Base-by-base conservation (phyloP, 768 basidiomycete species). In the Tephrocybe sp. region DNA sequence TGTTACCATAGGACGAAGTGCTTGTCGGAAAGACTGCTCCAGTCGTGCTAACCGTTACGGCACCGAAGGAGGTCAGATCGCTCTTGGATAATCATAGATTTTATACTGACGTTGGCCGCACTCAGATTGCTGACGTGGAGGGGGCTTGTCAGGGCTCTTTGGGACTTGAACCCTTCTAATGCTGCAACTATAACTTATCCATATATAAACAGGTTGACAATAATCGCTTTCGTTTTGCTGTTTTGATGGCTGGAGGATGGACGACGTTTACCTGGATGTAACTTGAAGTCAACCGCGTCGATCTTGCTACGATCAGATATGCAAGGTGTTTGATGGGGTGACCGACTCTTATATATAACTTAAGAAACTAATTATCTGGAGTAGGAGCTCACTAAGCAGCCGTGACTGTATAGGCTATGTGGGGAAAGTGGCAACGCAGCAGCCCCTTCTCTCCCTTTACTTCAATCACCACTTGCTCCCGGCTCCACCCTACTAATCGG, bases 1-100 rank as follows among this genome's bases (percentile, higher is more conserved):
- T 28, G 11, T 45, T 32, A 23, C 52, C 55, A 15, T 52, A 77
- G 83, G 90, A 93, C 55, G 89, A 91, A 58, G 82, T 94, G 1
- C 69, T 91, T 7, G 75, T 91, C 2, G 81, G 84, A 5, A 72
- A 80, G 55, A 67, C 83, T 30, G 69, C 88, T 50, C 79, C 85
- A 0, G 66, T 77, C 2, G 75, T 94, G 1, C 68, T 94, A 3
- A 84, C 83, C 24, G 80, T 84, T 26, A 68, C 80, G 23, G 90
- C 90, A 17, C 93, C 93, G 0, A 93, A 93, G 64, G 93, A 94
- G 81, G 88, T 86, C 10, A 42, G 66, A 62, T 2, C 6, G 32
- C 17, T 26, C 5, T 36, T 51, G 6, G 12, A 9, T 3, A 4
- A 5, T 4, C 14, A 30, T 10, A 18, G 23, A 2, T 18, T 21